Conservation (phyloP, 164 flowering plant species). For the Tinospora cordifolia region DNA sequence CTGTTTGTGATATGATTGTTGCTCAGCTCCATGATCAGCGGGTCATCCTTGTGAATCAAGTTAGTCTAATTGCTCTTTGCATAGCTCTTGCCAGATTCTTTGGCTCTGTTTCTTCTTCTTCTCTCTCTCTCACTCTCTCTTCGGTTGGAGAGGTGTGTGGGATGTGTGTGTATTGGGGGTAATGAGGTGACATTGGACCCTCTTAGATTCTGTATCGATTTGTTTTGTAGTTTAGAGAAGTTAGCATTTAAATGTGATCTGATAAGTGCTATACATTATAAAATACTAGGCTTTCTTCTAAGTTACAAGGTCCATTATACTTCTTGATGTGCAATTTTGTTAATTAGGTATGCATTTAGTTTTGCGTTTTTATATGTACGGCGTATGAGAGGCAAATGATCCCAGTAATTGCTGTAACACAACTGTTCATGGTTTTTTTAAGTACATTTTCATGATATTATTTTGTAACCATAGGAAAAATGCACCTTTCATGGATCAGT, state of each 20-base stretch:
- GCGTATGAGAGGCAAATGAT: neutral
- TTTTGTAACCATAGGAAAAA: no score
- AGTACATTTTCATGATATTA: no score
- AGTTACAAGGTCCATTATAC: no score
- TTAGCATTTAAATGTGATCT: neutral
- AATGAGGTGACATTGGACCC: neutral
- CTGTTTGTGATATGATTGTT: constrained; percentile 64
- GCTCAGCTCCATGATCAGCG: constrained; percentile 59
- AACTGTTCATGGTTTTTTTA: neutral
- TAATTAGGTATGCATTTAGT: neutral
- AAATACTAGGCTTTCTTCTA: no score
- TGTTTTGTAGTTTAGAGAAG: neutral
- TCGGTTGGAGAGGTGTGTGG: no score
- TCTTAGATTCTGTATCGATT: neutral
- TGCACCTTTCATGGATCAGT: neutral
- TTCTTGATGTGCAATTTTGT: no score
- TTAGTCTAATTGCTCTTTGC: constrained; percentile 9
- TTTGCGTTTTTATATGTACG: neutral
- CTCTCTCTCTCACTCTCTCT: no score
- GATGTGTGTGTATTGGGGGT: no score
- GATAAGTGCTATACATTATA: neutral
- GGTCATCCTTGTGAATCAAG: constrained; percentile 61
- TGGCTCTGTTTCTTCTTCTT: neutral
- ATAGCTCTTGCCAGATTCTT: neutral
- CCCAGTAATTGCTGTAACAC: neutral